Evolutionary conservation across 2,329 filamentous ascomycete species (phyloP).

Genomic region (Chrysosporium keratinophilum): DNA sequence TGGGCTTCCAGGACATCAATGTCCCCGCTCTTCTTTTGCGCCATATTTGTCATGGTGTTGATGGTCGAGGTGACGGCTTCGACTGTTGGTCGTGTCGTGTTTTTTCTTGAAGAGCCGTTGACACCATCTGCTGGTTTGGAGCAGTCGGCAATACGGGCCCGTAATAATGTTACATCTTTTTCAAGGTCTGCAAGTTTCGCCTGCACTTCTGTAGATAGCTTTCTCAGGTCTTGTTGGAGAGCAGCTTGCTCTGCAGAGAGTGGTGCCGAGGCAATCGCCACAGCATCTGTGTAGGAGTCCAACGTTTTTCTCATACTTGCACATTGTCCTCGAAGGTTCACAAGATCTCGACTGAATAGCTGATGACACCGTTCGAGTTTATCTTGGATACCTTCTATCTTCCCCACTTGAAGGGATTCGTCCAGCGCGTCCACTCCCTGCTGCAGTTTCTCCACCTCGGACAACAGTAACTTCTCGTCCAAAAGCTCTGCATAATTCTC

Average conservation of each 20-base stretch:
- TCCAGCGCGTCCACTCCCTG: conserved; percentile 55
- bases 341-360: conserved; percentile 52
- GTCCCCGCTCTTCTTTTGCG: conserved; percentile 80
- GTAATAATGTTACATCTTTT: conserved; percentile 66
- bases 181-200: conserved; percentile 68
- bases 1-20: conserved; percentile 83
- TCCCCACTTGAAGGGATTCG: conserved; percentile 54
- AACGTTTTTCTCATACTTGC: conserved; percentile 71
- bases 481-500: conserved; percentile 57
- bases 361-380: conserved; percentile 60
- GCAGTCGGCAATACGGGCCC: conserved; percentile 59
- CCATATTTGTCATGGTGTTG: conserved; percentile 81
- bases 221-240: conserved; percentile 73
- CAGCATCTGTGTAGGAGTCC: conserved; percentile 57
- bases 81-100: conserved; percentile 58
- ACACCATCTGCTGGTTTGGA: conserved; percentile 42
- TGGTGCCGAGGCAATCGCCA: conserved; percentile 57
- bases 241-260: conserved; percentile 74
- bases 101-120: conserved; percentile 27
- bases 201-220: conserved; percentile 62
- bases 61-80: conserved; percentile 90
- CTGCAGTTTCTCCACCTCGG: conserved; percentile 61
- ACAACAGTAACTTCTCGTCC: conserved; percentile 61
- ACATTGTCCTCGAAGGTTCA: conserved; percentile 62
- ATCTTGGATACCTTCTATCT: conserved; percentile 56